Evolutionary conservation across 768 basidiomycete species (phyloP).

Genomic region (Mycena belliarum): DNA sequence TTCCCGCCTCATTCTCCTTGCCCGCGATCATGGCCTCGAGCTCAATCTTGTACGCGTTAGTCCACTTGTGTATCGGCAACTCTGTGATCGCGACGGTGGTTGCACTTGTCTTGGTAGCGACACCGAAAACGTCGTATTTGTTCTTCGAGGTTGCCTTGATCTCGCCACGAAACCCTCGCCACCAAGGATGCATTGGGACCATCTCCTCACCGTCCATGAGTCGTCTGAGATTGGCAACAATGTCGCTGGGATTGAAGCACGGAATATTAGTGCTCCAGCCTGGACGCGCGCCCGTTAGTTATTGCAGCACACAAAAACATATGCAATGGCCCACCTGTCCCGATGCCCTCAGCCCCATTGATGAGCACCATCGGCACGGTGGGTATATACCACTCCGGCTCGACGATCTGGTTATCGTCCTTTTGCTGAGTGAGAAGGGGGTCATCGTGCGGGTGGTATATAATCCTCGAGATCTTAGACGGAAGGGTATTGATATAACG

Average conservation of each 20-base stretch:
- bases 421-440: slow-evolving; percentile 78
- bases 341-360: slow-evolving; percentile 97
- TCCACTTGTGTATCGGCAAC: slow-evolving; percentile 95
- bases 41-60: slow-evolving; percentile 87
- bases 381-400: slow-evolving; percentile 95
- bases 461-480: slow-evolving; percentile 65
- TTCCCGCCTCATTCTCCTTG: slow-evolving; percentile 73
- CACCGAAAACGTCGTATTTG: slow-evolving; percentile 82
- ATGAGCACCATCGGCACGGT: slow-evolving; percentile 84
- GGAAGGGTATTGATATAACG: slow-evolving; percentile 94
- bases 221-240: slow-evolving; percentile 83
- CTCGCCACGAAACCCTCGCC: slow-evolving; percentile 90
- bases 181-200: slow-evolving; percentile 93
- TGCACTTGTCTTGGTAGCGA: slow-evolving; percentile 74
- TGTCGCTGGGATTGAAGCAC: slow-evolving; percentile 88
- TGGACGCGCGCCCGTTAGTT: too few relatives aligned
- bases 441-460: slow-evolving; percentile 87
- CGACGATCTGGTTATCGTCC: slow-evolving; percentile 85
- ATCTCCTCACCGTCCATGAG: slow-evolving; percentile 85
- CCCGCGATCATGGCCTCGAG: slow-evolving; percentile 82
- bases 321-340: slow-evolving; percentile 65
- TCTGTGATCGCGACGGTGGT: slow-evolving; percentile 95
- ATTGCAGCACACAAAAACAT: too few relatives aligned
- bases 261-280: slow-evolving; percentile 96
- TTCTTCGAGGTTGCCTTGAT: slow-evolving; percentile 81